These are phyloP conservation scores for Carpinus fangiana DNA, from an alignment of 306 rosid genomes.

Conservation along the genomic window DNA sequence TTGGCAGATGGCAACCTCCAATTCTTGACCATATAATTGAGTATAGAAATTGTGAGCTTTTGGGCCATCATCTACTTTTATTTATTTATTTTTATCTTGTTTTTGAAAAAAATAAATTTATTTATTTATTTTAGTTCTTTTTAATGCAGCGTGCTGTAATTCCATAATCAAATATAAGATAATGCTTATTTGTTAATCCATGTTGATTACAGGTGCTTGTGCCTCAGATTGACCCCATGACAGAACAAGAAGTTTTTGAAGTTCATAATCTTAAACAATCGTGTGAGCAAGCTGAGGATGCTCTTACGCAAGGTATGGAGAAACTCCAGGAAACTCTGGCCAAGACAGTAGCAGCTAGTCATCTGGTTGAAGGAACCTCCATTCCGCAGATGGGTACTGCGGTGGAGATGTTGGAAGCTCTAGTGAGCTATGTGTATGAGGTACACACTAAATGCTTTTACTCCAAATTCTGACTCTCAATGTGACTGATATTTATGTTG, in stretches of 20 bases:
- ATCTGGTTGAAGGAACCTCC: constrained; percentile 48
- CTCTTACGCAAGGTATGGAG: constrained; percentile 84
- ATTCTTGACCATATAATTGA: not conserved
- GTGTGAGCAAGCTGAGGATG: constrained; percentile 95
- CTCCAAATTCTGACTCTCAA: not conserved
- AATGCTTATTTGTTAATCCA: constrained; percentile 17
- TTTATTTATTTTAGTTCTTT: not conserved
- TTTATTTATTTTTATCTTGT: too few relatives aligned
- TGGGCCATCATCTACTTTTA: too few relatives aligned
- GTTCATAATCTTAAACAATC: constrained; percentile 62
- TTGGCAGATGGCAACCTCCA: not conserved
- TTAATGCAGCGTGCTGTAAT: not conserved
- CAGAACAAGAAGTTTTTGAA: constrained; percentile 59
- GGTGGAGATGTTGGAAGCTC: constrained; percentile 77
- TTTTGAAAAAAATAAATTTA: not conserved
- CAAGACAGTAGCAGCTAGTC: constrained; percentile 58
- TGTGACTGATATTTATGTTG: not conserved
- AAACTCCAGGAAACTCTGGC: constrained; percentile 70
- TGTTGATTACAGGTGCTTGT: constrained; percentile 61
- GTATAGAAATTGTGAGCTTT: too few relatives aligned
- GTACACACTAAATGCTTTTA: constrained; percentile 36
- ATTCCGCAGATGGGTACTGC: constrained; percentile 56
- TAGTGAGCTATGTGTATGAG: constrained; percentile 72
- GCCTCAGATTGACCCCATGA: constrained; percentile 63
- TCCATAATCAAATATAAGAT: not conserved